Percentiles rank a stretch among this genome's conserved stretches.
Evolutionary conservation across 75 land plant species (phyloP).

Genomic region (Chamaecyparis obtusa): DNA sequence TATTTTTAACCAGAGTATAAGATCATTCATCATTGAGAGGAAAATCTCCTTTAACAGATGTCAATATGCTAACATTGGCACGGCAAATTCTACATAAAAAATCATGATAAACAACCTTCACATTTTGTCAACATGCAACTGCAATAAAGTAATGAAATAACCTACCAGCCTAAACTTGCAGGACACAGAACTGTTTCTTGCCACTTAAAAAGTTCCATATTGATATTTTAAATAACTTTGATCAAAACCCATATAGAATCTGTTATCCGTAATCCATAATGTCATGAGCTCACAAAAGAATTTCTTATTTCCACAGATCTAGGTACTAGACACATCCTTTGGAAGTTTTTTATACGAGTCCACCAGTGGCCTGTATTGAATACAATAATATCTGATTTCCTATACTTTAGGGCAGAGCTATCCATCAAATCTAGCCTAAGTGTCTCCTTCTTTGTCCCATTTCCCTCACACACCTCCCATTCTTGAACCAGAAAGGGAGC

Average conservation of each 20-base stretch:
- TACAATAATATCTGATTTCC: constrained; percentile 69
- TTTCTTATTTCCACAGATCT: constrained; percentile 2
- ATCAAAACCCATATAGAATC: neutral
- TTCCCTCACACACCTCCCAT: constrained; percentile 43
- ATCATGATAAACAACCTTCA: neutral
- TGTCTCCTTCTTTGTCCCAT: constrained; percentile 54
- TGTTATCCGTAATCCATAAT: neutral
- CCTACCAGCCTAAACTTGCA: neutral
- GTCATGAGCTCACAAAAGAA: neutral
- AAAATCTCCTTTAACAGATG: too few species aligned
- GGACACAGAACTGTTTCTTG: neutral
- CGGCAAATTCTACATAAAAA: neutral
- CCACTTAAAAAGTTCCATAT: neutral
- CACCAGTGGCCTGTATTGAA: constrained; percentile 99
- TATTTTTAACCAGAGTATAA: neutral
- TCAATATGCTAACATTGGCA: neutral
- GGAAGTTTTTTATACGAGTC: constrained; percentile 82
- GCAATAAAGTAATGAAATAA: neutral
- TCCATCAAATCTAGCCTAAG: constrained; percentile 68
- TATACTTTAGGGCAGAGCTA: constrained; percentile 44
- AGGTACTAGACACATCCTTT: constrained; percentile 44
- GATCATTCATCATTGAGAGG: neutral
- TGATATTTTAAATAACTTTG: neutral
- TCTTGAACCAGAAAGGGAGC: constrained; percentile 72
- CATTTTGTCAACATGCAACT: neutral